phyloP scores from a whole-genome alignment of 2,329 filamentous ascomycete genomes.

The Sporothrix dimorphospora region DNA sequence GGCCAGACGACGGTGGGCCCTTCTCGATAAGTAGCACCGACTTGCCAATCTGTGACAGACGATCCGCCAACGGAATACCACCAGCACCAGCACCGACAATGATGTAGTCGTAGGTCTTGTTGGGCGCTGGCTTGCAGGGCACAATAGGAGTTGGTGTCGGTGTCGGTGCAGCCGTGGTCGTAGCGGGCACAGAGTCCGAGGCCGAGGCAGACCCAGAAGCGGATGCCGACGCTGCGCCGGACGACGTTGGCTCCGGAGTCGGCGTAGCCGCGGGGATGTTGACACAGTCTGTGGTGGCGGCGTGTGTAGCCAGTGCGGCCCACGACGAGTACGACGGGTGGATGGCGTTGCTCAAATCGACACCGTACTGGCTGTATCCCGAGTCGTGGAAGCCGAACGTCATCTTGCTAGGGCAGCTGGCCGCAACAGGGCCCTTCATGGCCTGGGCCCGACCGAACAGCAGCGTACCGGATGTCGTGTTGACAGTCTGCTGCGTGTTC shows the following conservation, averaged over 20 bases:
- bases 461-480: slow-evolving; percentile 49
- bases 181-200: slow-evolving; percentile 16
- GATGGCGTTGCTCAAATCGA: slow-evolving; percentile 43
- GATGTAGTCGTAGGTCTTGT: slow-evolving; percentile 60
- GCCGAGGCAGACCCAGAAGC: slow-evolving; percentile 13
- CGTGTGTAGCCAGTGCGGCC: slow-evolving; percentile 50
- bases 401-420: slow-evolving; percentile 49
- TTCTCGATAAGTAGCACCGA: slow-evolving; percentile 67
- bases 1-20: slow-evolving; percentile 62
- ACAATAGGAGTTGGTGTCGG: slow-evolving; percentile 52
- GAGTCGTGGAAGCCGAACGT: slow-evolving; percentile 58
- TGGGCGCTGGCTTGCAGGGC: slow-evolving; percentile 5
- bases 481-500: slow-evolving; percentile 44
- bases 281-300: slow-evolving; percentile 37
- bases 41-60: slow-evolving; percentile 65
- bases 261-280: slow-evolving; percentile 9
- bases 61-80: slow-evolving; percentile 63
- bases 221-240: background rate
- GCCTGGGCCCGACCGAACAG: slow-evolving; percentile 62
- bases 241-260: slow-evolving; percentile 1
- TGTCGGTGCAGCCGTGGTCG: slow-evolving; percentile 35
- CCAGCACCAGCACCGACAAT: slow-evolving; percentile 64
- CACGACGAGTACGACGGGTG: slow-evolving; percentile 49
- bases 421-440: slow-evolving; percentile 47
- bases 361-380: slow-evolving; percentile 58